phyloP scores from a whole-genome alignment of 371 early-diverging fungal genomes.

The Choanephora cucurbitarum region DNA sequence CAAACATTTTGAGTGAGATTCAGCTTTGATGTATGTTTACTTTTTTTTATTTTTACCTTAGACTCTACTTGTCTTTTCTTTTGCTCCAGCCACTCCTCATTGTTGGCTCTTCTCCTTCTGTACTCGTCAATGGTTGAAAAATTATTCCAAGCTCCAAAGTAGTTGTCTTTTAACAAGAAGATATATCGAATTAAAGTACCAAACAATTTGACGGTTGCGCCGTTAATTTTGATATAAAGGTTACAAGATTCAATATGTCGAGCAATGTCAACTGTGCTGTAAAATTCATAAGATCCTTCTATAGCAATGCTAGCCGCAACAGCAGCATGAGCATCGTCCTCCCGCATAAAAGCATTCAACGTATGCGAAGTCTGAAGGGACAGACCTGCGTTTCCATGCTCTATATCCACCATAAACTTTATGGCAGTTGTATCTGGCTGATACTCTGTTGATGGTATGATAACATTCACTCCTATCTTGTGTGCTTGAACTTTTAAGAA shows the following conservation, averaged over 20 bases:
- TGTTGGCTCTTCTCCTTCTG: conserved; percentile 53
- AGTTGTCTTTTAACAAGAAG: conserved; percentile 78
- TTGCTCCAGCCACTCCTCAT: conserved; percentile 41
- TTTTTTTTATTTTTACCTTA: conserved; percentile 42
- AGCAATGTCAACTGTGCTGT: conserved; percentile 54
- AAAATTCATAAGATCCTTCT: conserved; percentile 67
- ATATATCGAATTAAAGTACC: conserved; percentile 75
- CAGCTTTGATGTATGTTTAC: not conserved
- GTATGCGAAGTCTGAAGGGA: conserved; percentile 74
- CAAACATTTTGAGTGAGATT: not conserved
- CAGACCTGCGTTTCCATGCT: conserved; percentile 52
- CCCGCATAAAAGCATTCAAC: conserved; percentile 65
- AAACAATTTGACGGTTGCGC: conserved; percentile 64
- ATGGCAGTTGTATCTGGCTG: conserved; percentile 62
- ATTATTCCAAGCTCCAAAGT: conserved; percentile 69
- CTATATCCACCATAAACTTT: conserved; percentile 60
- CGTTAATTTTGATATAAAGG: conserved; percentile 65
- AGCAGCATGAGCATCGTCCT: conserved; percentile 62
- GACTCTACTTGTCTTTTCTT: conserved; percentile 60
- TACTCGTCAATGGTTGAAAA: conserved; percentile 80
- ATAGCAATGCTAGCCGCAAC: conserved; percentile 51
- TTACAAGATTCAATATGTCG: conserved; percentile 65
- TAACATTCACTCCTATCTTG: conserved; percentile 43
- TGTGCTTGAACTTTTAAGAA: conserved; percentile 60
- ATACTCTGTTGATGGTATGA: conserved; percentile 62